Conservation (phyloP, 1,284 basidiomycete species). For the Tremellales sp. region DNA sequence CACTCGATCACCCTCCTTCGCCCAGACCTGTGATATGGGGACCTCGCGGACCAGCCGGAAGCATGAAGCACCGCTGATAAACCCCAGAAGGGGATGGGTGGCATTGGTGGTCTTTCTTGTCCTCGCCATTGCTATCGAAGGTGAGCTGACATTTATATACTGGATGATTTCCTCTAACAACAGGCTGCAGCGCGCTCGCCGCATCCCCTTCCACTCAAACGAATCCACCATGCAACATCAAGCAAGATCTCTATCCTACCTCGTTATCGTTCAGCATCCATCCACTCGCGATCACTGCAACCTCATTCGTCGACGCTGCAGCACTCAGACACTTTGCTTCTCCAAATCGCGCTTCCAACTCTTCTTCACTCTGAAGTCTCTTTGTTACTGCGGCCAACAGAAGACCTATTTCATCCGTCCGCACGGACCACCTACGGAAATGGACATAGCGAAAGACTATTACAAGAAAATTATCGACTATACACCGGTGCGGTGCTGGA, state of each 20-base stretch:
- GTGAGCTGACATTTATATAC: too few relatives aligned
- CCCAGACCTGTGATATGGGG: too few relatives aligned
- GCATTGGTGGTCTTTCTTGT: too few relatives aligned
- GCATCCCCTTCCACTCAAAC: conserved; percentile 35
- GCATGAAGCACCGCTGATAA: too few relatives aligned
- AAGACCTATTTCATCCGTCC: conserved; percentile 69
- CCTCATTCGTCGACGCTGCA: conserved; percentile 25
- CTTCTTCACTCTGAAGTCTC: conserved; percentile 27
- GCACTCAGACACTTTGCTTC: conserved; percentile 39
- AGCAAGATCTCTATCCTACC: conserved; percentile 56
- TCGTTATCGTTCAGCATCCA: conserved; percentile 39
- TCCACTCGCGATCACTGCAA: conserved; percentile 11
- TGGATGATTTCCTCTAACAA: too few relatives aligned
- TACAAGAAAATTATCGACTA: conserved; percentile 46
- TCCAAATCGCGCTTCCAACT: conserved; percentile 30
- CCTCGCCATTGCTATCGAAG: too few relatives aligned
- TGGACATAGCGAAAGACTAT: conserved; percentile 18
- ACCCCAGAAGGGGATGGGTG: too few relatives aligned
- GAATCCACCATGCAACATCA: conserved; percentile 31
- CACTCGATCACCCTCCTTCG: too few relatives aligned
- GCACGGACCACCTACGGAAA: conserved; percentile 55
- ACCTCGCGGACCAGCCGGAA: too few relatives aligned
- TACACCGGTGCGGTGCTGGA: conserved; percentile 68
- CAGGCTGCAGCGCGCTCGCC: conserved; percentile 32
- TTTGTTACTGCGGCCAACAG: conserved; percentile 65